Evolutionary conservation across 2,329 filamentous ascomycete genomes (phyloP).

Genomic region (Periconia sp.): DNA sequence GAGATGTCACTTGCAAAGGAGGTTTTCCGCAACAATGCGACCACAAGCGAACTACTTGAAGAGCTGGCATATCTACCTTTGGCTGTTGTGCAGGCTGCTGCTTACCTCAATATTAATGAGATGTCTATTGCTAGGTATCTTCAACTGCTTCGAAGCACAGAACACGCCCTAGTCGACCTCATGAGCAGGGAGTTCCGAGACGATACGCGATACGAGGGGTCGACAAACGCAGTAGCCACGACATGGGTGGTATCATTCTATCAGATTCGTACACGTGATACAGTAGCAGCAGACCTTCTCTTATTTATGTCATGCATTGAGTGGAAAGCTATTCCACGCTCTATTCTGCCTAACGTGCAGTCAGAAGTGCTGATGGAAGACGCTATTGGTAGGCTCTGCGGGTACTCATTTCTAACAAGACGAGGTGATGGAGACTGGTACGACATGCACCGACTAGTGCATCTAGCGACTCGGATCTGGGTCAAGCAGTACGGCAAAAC

Average conservation of each 20-base stretch:
- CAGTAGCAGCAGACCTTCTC: slow-evolving; percentile 44
- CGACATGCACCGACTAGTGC: slow-evolving; percentile 14
- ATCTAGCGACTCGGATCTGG: slow-evolving; percentile 13
- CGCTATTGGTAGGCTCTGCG: slow-evolving; percentile 27
- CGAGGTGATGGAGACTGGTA: slow-evolving; percentile 9
- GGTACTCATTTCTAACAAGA: slow-evolving; percentile 26
- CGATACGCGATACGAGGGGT: slow-evolving; percentile 40
- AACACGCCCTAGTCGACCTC: slow-evolving; percentile 41
- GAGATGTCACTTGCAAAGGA: slow-evolving; percentile 3
- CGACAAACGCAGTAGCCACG: slow-evolving; percentile 48
- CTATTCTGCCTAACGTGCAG: slow-evolving; percentile 16
- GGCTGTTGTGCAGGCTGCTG: slow-evolving; percentile 29
- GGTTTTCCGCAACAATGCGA: slow-evolving; percentile 4
- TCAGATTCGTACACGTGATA: slow-evolving; percentile 28
- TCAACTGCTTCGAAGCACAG: slow-evolving; percentile 33
- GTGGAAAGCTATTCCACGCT: slow-evolving; percentile 22
- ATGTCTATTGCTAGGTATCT: slow-evolving; percentile 43
- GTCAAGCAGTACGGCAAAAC: slow-evolving; percentile 1
- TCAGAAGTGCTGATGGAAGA: slow-evolving; percentile 15
- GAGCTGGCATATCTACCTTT: slow-evolving; percentile 48
- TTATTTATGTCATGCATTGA: slow-evolving; percentile 35
- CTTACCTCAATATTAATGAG: slow-evolving; percentile 46
- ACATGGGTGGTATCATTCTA: slow-evolving; percentile 55
- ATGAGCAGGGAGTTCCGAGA: slow-evolving; percentile 49
- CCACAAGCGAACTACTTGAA: slow-evolving; percentile 9